These are phyloP conservation scores for Basipetospora sp. DNA, from an alignment of 2,329 filamentous ascomycete genomes.

Conservation along the genomic window DNA sequence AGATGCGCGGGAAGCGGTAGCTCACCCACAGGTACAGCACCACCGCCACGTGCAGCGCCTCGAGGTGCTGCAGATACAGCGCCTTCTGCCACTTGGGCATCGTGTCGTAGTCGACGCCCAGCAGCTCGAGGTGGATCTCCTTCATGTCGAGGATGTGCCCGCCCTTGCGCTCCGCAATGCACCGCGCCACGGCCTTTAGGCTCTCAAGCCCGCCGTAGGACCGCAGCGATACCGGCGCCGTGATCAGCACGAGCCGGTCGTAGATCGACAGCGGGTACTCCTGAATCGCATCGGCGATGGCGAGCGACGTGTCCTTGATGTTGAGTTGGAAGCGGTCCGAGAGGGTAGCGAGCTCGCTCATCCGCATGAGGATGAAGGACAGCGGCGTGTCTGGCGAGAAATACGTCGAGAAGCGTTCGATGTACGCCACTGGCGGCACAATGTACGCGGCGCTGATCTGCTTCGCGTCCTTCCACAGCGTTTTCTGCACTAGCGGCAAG, in stretches of 20 bases:
- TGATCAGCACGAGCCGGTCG: conserved; percentile 46
- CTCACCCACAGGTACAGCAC: conserved; percentile 87
- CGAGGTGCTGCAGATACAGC: conserved; percentile 52
- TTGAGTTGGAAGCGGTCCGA: conserved; percentile 54
- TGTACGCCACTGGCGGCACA: conserved; percentile 51
- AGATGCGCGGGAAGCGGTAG: conserved; percentile 72
- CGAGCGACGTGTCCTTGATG: conserved; percentile 42
- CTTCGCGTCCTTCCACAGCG: conserved; percentile 48
- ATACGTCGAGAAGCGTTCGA: conserved; percentile 66
- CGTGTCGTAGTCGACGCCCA: conserved; percentile 45
- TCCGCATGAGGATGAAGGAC: conserved; percentile 62
- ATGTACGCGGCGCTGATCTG: conserved; percentile 60
- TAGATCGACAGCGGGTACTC: conserved; percentile 51
- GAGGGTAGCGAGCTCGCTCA: conserved; percentile 53
- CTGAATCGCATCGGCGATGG: conserved; percentile 62
- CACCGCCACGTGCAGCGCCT: conserved; percentile 65
- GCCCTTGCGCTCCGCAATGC: conserved; percentile 51
- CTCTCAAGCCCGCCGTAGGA: conserved; percentile 32
- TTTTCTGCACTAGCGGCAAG: conserved; percentile 43
- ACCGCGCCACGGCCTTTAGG: conserved; percentile 49
- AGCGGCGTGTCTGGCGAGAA: conserved; percentile 72
- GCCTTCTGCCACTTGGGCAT: conserved; percentile 23
- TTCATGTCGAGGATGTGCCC: conserved; percentile 59
- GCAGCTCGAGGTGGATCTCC: conserved; percentile 54
- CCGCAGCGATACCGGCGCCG: conserved; percentile 49